These are phyloP conservation scores for Fraxinus albicans DNA, from an alignment of 305 asterid genomes.

Conservation along the genomic window DNA sequence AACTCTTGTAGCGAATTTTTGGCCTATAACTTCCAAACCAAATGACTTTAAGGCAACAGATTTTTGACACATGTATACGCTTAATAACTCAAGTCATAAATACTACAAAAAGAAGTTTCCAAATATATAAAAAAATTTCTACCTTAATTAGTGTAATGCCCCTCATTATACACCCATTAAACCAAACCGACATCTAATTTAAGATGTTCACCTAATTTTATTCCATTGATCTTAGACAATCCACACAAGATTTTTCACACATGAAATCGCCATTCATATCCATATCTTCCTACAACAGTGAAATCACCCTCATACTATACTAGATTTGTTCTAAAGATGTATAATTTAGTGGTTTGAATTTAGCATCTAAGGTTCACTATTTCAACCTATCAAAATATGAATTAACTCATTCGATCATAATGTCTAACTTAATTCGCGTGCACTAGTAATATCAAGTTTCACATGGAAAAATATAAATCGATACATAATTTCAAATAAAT, in stretches of 20 bases:
- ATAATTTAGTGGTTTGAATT: not conserved
- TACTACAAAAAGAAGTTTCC: not conserved
- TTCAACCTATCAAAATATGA: not conserved
- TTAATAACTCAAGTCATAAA: too few species aligned
- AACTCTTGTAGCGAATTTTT: too few species aligned
- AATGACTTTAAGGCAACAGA: too few species aligned
- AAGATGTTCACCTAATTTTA: not conserved
- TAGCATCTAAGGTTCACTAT: not conserved
- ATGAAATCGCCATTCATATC: not conserved
- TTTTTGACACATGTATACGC: too few species aligned
- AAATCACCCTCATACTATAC: not conserved
- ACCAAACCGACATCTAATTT: not conserved
- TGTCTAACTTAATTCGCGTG: not conserved
- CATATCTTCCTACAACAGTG: too few species aligned
- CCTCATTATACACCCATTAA: not conserved
- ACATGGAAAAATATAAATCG: not conserved
- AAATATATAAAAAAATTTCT: too few species aligned
- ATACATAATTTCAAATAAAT: not conserved
- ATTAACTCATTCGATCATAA: not conserved
- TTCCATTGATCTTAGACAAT: not conserved
- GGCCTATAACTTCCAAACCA: too few species aligned
- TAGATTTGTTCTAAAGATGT: not conserved
- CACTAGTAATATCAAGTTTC: not conserved
- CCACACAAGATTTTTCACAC: too few species aligned
- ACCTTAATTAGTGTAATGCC: not conserved